These are phyloP conservation scores for Rubia tinctorum DNA, from an alignment of 305 asterid genomes.

Conservation along the genomic window DNA sequence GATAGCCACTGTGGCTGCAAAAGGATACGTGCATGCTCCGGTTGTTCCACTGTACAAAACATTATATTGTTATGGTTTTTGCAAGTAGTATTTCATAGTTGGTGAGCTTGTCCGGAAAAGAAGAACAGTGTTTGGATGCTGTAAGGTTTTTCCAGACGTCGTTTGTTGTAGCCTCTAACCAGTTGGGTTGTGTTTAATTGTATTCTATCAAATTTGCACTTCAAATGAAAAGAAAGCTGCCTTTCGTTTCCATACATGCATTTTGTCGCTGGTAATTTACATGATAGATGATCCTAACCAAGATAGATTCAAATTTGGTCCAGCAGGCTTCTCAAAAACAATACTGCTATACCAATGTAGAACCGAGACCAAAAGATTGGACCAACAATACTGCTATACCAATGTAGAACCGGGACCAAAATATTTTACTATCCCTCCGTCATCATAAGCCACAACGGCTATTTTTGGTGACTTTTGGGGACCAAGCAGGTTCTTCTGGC, in stretches of 20 bases:
- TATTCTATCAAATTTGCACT: neutral
- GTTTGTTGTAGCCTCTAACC: neutral
- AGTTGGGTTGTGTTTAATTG: neutral
- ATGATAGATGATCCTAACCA: neutral
- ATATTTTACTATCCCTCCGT: neutral
- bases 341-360: neutral
- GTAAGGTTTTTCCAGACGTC: neutral
- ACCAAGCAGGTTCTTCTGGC: neutral
- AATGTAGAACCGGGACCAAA: neutral
- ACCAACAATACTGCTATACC: neutral
- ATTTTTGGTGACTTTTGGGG: neutral
- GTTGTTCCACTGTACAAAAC: slow-evolving; percentile 16
- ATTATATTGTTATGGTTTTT: neutral
- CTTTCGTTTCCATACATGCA: neutral
- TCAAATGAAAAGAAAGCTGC: neutral
- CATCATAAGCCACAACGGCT: neutral
- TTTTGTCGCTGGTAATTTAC: neutral
- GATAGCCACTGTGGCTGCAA: slow-evolving; percentile 3
- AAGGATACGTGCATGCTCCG: neutral
- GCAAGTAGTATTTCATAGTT: slow-evolving; percentile 3
- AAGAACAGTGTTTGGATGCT: neutral
- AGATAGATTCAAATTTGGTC: neutral
- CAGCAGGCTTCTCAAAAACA: neutral
- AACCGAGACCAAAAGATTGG: neutral
- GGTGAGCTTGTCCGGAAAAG: slow-evolving; percentile 1